Evolutionary conservation across 345 rosid species (phyloP).

Genomic region (Murraya koenigii): DNA sequence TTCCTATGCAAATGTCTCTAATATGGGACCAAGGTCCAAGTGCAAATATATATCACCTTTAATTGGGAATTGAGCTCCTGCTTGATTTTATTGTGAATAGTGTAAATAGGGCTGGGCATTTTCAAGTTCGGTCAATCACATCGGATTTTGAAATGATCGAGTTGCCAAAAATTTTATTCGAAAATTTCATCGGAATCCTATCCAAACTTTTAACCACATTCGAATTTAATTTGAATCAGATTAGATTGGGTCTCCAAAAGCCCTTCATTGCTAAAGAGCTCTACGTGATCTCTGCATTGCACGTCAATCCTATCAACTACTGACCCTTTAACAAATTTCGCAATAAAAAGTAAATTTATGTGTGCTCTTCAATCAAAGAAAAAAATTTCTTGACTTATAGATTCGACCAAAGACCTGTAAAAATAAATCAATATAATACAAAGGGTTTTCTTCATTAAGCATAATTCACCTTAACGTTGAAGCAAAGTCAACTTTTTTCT

Average conservation of each 20-base stretch:
- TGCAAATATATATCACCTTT: background rate
- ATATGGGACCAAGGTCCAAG: background rate
- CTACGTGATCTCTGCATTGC: constrained; percentile 80
- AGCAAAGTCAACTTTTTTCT: constrained; percentile 19
- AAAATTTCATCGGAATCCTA: too few relatives aligned
- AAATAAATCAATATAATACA: background rate
- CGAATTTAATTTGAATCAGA: too few relatives aligned
- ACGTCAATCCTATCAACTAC: constrained; percentile 45
- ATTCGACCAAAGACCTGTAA: constrained; percentile 9
- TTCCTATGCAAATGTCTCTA: background rate
- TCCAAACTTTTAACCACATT: too few relatives aligned
- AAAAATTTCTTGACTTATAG: constrained; percentile 19
- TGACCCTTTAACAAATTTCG: background rate
- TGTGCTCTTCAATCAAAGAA: background rate
- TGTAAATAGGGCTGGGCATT: too few relatives aligned
- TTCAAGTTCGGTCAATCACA: too few relatives aligned
- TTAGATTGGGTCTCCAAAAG: too few relatives aligned
- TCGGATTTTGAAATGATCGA: too few relatives aligned
- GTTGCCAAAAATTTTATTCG: too few relatives aligned
- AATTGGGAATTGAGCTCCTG: background rate
- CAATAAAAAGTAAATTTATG: background rate
- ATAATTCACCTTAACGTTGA: constrained; percentile 22
- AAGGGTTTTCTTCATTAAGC: constrained; percentile 3
- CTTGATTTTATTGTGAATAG: background rate
- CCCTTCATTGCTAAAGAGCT: constrained; percentile 77